phyloP scores from a whole-genome alignment of 106 monocot species.

The Allium cepa region DNA sequence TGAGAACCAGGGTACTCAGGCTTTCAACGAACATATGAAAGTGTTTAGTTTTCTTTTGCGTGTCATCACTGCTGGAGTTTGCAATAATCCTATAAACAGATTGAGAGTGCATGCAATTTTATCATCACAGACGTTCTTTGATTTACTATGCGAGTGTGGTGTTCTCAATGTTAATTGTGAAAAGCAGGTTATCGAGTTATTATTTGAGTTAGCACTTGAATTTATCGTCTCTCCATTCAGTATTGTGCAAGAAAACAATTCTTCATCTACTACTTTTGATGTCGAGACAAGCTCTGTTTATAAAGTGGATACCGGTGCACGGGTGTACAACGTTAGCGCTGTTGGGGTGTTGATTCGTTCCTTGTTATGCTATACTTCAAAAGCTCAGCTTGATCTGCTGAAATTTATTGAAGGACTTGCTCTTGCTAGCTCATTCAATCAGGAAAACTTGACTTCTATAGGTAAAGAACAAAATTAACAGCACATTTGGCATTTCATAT shows the following conservation, averaged over 20 bases:
- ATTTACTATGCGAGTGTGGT: slow-evolving; percentile 79
- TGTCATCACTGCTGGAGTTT: slow-evolving; percentile 81
- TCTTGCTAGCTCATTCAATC: slow-evolving; percentile 75
- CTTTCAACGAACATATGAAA: slow-evolving; percentile 44
- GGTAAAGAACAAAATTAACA: slow-evolving; percentile 32
- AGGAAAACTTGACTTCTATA: slow-evolving; percentile 87
- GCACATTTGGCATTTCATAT: slow-evolving; percentile 3
- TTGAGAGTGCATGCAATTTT: slow-evolving; percentile 70
- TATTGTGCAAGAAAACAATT: slow-evolving; percentile 27
- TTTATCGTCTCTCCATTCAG: slow-evolving; percentile 69
- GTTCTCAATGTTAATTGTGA: slow-evolving; percentile 84
- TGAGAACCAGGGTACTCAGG: slow-evolving; percentile 24
- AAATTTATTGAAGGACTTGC: slow-evolving; percentile 82
- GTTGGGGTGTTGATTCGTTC: slow-evolving; percentile 75
- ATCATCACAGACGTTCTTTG: slow-evolving; percentile 82
- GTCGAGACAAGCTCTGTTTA: slow-evolving; percentile 42
- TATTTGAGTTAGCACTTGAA: slow-evolving; percentile 93
- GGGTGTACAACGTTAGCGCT: slow-evolving; percentile 84
- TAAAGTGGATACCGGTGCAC: slow-evolving; percentile 23
- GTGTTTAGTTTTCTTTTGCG: slow-evolving; percentile 79
- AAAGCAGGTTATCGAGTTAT: slow-evolving; percentile 77
- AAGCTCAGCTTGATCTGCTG: slow-evolving; percentile 83
- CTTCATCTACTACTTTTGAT: slow-evolving; percentile 34
- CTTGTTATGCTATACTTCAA: slow-evolving; percentile 80
- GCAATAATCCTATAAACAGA: slow-evolving; percentile 76